Evolutionary conservation across 139 green algal genomes (phyloP), one percentile per base, ranked within the genome.

Genomic region (Auxenochlorella pyrenoidosa): DNA sequence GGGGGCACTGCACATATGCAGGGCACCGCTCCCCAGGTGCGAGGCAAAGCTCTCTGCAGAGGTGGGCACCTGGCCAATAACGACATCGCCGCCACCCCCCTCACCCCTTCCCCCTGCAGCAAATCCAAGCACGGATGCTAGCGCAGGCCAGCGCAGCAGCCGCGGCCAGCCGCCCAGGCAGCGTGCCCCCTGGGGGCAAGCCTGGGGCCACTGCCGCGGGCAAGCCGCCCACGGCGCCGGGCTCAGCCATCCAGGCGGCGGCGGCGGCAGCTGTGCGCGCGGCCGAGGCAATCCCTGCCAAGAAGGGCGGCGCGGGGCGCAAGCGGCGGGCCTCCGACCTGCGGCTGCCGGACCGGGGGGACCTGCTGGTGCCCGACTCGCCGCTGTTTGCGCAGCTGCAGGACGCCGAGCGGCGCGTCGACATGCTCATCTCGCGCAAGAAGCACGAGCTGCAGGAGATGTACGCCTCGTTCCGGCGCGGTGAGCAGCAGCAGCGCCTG

Each of bases 381-480:
- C 79, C 89, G 38, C 63, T 96, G 60, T 96, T 94, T 86, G 90
- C 79, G 34, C 72, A 93, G 47, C 86, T 98, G 47, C 86, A 94
- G 63, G 95, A 95, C 10, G 89, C 93, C 66, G 95, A 97, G 88
- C 82, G 93, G 15, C 79, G 83, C 38, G 83, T 97, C 21, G 93
- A 96, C 65, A 87, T 77, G 54, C 87, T 90, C 68, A 88, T 97
- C 44, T 75, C 44, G 51, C 89, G 89, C 40, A 96, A 95, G 83
- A 94, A 92, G 54, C 75, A 90, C 44, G 94, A 96, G 76, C 86
- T 96, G 75, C 78, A 93, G 73, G 95, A 97, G 54, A 82, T 91
- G 66, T 76, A 60, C 34, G 51, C 75, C 40, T 84, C 84, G 36
- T 88, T 88, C 59, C 84, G 78, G 5, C 40, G 36, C 28, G 72